Base-by-base conservation (phyloP, 2,329 filamentous ascomycete genomes). In the Xylariaceae sp. region DNA sequence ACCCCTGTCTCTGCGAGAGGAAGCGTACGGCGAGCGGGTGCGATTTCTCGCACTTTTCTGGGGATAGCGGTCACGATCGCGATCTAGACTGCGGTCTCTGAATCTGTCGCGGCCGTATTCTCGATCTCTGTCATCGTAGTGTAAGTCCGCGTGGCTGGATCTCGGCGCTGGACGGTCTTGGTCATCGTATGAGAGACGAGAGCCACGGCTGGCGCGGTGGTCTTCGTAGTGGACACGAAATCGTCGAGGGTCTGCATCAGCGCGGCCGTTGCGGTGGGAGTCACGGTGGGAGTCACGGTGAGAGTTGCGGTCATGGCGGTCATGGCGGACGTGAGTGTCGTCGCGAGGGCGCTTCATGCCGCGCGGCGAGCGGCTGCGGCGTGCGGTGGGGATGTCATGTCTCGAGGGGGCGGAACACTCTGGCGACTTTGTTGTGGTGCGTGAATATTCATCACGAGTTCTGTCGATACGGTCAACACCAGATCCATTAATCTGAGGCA, bases 401-500 rank as follows among this genome's bases (percentile, higher is more conserved):
- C 65, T 69, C 58, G 60, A 63, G 55, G 61, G 61, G 58, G 61
- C 62, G 36, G 56, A 63, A 60, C 72, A 66, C 42, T 81, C 79
- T 62, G 82, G 82, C 58, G 82, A 83, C 67, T 72, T 74, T 28
- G 22, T 28, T 28, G 22, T 28, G 61, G 72, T 75, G 67, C 74
- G 69, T 67, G 81, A 80, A 63, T 74, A 68, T 78, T 77, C 81
- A 71, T 73, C 78, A 74, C 80, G 83, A 75, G 74, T 80, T 92
- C 90, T 96, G 88, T 88, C 82, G 81, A 80, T 84, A 83, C 87
- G 88, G 90, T 96, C 89, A 96, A 96, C 86, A 83, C 81, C 85
- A 83, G 77, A 86, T 87, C 84, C 81, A 82, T 86, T 83, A 80
- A 82, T 75, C 73, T 80, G 81, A 80, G 81, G 78, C 80, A 86